Percentiles rank a stretch among this genome's conserved stretches.
phyloP scores from a whole-genome alignment of 345 rosid genomes.

The Rhodomyrtus tomentosa region DNA sequence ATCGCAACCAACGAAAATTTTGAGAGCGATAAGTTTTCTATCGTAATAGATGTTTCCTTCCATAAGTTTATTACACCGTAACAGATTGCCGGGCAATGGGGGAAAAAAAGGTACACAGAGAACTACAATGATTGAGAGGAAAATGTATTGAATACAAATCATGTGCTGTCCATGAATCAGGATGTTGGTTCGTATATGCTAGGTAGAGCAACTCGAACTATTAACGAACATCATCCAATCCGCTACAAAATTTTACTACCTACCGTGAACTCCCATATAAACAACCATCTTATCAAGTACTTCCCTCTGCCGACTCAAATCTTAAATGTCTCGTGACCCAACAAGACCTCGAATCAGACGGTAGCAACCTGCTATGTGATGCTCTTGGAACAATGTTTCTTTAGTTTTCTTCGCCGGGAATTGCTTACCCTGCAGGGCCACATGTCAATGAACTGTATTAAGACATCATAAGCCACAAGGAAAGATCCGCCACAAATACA shows the following conservation, averaged over 20 bases:
- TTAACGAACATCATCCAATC: neutral
- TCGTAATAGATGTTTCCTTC: neutral
- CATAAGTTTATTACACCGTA: neutral
- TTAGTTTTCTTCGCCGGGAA: slow-evolving; percentile 40
- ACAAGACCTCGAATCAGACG: neutral
- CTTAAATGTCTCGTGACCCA: neutral
- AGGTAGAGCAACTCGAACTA: neutral
- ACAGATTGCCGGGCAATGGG: neutral
- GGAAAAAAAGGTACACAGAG: neutral
- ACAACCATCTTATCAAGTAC: neutral
- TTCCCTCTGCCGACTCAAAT: neutral
- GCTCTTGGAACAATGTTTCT: slow-evolving; percentile 19
- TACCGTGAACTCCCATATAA: neutral
- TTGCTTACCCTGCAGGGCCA: slow-evolving; percentile 36
- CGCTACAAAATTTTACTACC: neutral
- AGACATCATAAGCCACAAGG: neutral
- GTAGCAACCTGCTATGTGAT: neutral
- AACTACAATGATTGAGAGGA: neutral
- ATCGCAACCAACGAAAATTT: neutral
- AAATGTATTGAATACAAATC: neutral
- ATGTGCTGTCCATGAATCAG: neutral
- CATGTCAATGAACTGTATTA: neutral
- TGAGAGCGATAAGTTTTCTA: too few relatives aligned
- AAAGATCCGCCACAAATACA: neutral
- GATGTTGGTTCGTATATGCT: neutral